phyloP scores from a whole-genome alignment of 106 monocot genomes.

The Chionographis japonica region DNA sequence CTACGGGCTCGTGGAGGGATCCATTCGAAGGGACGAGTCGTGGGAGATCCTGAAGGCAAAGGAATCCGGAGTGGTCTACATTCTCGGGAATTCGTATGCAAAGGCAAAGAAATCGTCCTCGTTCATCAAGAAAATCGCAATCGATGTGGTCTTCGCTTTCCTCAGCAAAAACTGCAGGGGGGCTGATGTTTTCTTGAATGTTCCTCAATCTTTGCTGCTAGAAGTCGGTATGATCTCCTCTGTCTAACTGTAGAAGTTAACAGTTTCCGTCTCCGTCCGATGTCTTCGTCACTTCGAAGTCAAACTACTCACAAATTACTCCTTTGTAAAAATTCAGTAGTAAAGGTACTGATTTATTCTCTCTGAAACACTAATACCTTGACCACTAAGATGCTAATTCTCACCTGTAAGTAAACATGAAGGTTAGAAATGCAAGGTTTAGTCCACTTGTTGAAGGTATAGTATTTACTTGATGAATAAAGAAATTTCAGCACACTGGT shows the following conservation, averaged over 20 bases:
- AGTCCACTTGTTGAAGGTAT: no score
- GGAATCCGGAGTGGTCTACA: conserved; percentile 71
- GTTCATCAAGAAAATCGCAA: conserved; percentile 55
- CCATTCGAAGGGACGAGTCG: conserved; percentile 31
- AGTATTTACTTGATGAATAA: no score
- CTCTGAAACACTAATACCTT: no score
- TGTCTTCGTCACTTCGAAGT: conserved; percentile 16
- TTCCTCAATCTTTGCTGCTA: conserved; percentile 61
- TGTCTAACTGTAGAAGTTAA: conserved; percentile 25
- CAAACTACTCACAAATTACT: conserved; percentile 13
- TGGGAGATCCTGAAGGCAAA: conserved; percentile 58
- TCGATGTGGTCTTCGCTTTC: conserved; percentile 51
- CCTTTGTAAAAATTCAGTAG: neutral
- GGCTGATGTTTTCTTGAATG: conserved; percentile 40
- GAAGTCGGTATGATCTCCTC: conserved; percentile 77
- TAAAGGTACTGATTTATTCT: no score
- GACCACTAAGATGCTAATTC: no score
- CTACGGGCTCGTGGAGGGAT: neutral
- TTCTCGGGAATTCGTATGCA: conserved; percentile 52
- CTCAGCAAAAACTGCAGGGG: conserved; percentile 68
- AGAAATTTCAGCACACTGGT: no score
- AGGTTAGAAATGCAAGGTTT: no score
- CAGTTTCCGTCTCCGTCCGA: neutral
- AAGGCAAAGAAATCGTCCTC: conserved; percentile 64
- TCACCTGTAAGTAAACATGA: no score